A percentile compares a stretch with the other conserved stretches of the same genome.
Evolutionary conservation across 192 early-diverging fungal genomes (phyloP).

Genomic region (Funneliformis geosporum): DNA sequence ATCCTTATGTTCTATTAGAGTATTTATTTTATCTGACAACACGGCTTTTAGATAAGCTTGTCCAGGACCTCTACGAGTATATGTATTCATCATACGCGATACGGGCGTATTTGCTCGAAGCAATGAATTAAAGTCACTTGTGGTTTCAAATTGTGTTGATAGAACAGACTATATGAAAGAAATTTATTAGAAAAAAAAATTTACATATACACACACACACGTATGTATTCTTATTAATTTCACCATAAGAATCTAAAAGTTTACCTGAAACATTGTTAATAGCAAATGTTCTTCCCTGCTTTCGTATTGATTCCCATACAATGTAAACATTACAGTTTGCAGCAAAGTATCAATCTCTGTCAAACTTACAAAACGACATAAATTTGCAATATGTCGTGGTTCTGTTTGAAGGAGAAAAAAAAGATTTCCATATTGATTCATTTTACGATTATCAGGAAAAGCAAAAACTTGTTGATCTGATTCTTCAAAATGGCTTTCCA

Average conservation of each 20-base stretch:
- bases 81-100: constrained; percentile 97
- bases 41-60: constrained; percentile 91
- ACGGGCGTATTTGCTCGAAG: constrained; percentile 95
- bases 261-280: constrained; percentile 93
- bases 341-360: constrained; percentile 92
- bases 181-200: not conserved
- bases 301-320: constrained; percentile 97
- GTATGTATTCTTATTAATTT: not conserved
- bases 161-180: constrained; percentile 63
- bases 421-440: constrained; percentile 90
- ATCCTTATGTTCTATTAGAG: constrained; percentile 77
- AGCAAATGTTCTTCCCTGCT: constrained; percentile 93
- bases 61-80: constrained; percentile 90
- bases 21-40: constrained; percentile 76
- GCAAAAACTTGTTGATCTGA: constrained; percentile 45
- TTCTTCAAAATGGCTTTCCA: constrained; percentile 73
- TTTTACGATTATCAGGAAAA: constrained; percentile 78
- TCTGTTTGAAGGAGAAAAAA: constrained; percentile 92
- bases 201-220: too few species aligned
- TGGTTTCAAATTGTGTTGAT: constrained; percentile 86
- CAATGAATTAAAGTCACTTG: constrained; percentile 83
- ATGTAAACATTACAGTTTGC: constrained; percentile 95
- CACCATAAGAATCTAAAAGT: not conserved
- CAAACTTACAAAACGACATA: constrained; percentile 81
- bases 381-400: constrained; percentile 85